Percentiles rank a stretch among this genome's conserved stretches.
Evolutionary conservation across 768 basidiomycete genomes (phyloP).

Genomic region (Lactarius pseudohatsudake): DNA sequence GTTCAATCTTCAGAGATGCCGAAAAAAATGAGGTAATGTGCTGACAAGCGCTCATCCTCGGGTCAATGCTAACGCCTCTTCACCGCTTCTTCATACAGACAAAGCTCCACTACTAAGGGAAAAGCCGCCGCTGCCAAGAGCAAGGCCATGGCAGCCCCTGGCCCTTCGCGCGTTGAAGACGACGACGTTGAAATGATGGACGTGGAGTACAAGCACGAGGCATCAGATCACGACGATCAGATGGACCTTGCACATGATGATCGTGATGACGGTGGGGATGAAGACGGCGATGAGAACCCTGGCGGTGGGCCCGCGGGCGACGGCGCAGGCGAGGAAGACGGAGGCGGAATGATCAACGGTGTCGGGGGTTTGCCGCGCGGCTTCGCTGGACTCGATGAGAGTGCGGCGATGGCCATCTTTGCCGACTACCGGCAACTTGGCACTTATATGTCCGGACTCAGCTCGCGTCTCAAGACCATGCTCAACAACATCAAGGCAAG

Average conservation of each 20-base stretch:
- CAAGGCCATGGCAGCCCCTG: conserved; percentile 55
- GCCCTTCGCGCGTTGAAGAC: conserved; percentile 63
- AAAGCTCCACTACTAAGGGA: conserved; percentile 44
- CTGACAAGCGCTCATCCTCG: neutral
- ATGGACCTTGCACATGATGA: conserved; percentile 45
- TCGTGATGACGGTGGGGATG: conserved; percentile 50
- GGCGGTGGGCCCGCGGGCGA: conserved; percentile 37
- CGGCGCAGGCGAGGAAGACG: conserved; percentile 38
- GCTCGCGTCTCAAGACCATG: conserved; percentile 86
- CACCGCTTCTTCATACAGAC: conserved; percentile 36
- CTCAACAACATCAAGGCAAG: conserved; percentile 83
- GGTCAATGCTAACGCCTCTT: conserved; percentile 12
- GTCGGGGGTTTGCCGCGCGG: conserved; percentile 24
- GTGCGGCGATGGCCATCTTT: conserved; percentile 75
- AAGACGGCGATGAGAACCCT: conserved; percentile 46
- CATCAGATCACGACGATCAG: conserved; percentile 49
- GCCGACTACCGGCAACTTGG: conserved; percentile 87
- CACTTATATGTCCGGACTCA: conserved; percentile 90
- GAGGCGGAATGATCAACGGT: conserved; percentile 38
- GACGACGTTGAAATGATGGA: conserved; percentile 81
- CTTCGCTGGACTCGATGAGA: conserved; percentile 52
- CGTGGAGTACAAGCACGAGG: conserved; percentile 52
- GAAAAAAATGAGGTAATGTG: conserved; percentile 64
- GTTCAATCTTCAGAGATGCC: conserved; percentile 60
- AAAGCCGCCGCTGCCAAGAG: conserved; percentile 49